Conservation (phyloP, 139 green algal species). For the Tetradesmus lagerheimii region DNA sequence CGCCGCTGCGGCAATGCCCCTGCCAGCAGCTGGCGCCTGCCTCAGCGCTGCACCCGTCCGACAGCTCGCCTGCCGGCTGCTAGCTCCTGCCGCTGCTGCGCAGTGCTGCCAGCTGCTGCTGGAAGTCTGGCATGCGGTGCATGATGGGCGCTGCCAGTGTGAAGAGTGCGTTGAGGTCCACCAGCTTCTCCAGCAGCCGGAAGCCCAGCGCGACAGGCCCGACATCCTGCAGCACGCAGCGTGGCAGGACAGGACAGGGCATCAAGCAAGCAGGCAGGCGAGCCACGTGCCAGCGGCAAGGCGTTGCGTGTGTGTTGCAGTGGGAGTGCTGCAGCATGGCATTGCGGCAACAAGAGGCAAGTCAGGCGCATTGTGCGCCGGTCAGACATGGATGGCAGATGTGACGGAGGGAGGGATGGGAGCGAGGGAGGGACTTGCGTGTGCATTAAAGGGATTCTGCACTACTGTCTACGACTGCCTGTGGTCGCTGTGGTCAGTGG, state of each 20-base stretch:
- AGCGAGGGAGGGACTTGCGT: too few species aligned
- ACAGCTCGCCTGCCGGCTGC: neutral
- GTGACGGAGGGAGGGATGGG: too few species aligned
- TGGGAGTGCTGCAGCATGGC: neutral
- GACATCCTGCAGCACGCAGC: slow-evolving; percentile 41
- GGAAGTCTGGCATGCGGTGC: slow-evolving; percentile 51
- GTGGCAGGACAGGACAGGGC: too few species aligned
- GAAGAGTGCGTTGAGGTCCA: slow-evolving; percentile 48
- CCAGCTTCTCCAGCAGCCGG: slow-evolving; percentile 86
- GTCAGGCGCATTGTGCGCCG: too few species aligned
- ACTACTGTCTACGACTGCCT: too few species aligned
- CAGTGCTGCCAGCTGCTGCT: slow-evolving; percentile 38
- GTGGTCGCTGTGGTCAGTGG: neutral
- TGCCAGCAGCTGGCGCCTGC: neutral
- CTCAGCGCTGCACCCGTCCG: neutral
- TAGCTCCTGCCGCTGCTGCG: slow-evolving; percentile 8
- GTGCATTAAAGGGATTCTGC: too few species aligned
- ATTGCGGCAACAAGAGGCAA: too few species aligned
- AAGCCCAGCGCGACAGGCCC: slow-evolving; percentile 82
- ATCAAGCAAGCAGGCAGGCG: too few species aligned
- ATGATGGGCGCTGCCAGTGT: slow-evolving; percentile 37
- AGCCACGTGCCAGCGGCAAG: too few species aligned
- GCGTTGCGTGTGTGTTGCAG: neutral
- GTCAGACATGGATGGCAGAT: too few species aligned
- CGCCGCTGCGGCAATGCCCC: too few species aligned